Conservation (phyloP, 1,139 yeast species). For the Blastobotrys capitulatus region DNA sequence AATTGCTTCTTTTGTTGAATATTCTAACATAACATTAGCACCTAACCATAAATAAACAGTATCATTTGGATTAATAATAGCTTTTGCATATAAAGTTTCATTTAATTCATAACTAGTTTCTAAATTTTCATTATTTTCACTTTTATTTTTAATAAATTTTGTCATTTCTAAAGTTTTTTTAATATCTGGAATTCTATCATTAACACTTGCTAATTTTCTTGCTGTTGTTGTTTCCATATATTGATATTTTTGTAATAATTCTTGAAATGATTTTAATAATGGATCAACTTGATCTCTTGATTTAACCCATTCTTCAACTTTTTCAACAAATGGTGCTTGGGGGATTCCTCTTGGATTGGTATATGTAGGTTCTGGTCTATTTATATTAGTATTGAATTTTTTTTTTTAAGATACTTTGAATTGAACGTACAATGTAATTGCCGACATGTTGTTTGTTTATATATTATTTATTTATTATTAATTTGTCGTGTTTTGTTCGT, state of each 20-base stretch:
- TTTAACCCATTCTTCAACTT: slow-evolving; percentile 68
- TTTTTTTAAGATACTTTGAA: background rate
- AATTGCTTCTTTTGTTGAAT: slow-evolving; percentile 83
- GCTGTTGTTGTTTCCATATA: slow-evolving; percentile 73
- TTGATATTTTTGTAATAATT: slow-evolving; percentile 72
- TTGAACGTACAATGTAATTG: too few species aligned
- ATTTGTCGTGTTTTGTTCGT: too few species aligned
- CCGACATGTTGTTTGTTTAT: too few species aligned
- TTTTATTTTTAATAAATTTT: slow-evolving; percentile 47
- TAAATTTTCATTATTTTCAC: slow-evolving; percentile 42
- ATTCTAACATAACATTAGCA: slow-evolving; percentile 96
- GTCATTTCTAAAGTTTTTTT: slow-evolving; percentile 76
- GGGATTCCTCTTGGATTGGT: slow-evolving; percentile 91
- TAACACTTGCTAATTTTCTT: slow-evolving; percentile 61
- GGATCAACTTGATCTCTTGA: slow-evolving; percentile 66
- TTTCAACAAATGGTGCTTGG: slow-evolving; percentile 88
- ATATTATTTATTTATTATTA: too few species aligned
- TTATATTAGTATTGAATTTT: background rate
- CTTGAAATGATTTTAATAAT: slow-evolving; percentile 67
- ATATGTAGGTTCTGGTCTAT: slow-evolving; percentile 18
- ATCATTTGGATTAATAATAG: slow-evolving; percentile 57
- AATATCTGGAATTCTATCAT: slow-evolving; percentile 82
- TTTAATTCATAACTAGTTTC: slow-evolving; percentile 82
- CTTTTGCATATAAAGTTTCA: slow-evolving; percentile 85
- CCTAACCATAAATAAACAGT: slow-evolving; percentile 89